Base-by-base conservation (phyloP, 2,329 filamentous ascomycete species). In the Ceratocystis papillata region DNA sequence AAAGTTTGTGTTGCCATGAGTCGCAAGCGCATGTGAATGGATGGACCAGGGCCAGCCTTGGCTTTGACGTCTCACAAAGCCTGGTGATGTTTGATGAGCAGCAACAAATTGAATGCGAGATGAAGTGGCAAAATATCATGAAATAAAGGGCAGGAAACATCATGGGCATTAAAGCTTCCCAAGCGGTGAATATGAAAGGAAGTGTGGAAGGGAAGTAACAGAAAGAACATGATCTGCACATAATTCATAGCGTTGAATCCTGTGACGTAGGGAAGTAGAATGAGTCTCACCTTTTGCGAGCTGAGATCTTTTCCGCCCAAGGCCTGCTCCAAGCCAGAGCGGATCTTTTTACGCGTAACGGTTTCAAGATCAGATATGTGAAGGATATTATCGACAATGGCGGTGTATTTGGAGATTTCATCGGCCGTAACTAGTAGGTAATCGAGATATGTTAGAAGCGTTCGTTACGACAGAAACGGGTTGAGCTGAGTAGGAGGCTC, bases 331-430 rank as follows among this genome's bases (percentile, higher is more conserved):
- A 86, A 75, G 1, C 80, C 80, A 70, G 81, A 78, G 64, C 83
- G 81, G 67, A 86, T 80, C 75, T 82, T 84, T 73, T 86, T 86
- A 68, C 83, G 79, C 33, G 83, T 83, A 64, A 86, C 81, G n/a
- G 83, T 86, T 70, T 81, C 78, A 50, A 86, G 79, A 69, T 86
- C 81, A 65, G 81, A 80, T 10, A 78, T 80, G 30, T 77, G 77
- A 25, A 86, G 79, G 69, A 86, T 85, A 50, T 74, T 77, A 71
- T 86, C 83, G 73, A 86, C 85, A 70, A 86, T 79, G 65, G 76
- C 74, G 64, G 80, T 85, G 73, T 84, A 86, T 69, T 78, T 76
- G 66, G 72, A 69, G 70, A 76, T 76, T 71, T 85, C 82, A 64
- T 80, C 77, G 64, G 75, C 64, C 50, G 77, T 77, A 69, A 84